Evolutionary conservation across 768 basidiomycete species (phyloP).

Genomic region (Boletus huronensis): DNA sequence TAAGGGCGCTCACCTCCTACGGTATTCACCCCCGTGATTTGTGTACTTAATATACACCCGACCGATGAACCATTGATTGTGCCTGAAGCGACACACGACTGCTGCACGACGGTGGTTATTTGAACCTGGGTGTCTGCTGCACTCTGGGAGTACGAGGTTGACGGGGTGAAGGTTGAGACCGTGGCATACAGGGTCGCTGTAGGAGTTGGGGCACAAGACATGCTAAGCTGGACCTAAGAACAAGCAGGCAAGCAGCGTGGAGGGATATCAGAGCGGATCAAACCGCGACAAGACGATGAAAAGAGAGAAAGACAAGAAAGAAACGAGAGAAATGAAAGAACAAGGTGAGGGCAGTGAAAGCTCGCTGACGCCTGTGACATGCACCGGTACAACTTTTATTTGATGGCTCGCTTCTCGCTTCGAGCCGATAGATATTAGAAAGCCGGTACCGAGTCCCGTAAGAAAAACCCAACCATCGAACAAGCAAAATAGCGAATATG

Average conservation of each 20-base stretch:
- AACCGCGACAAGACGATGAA: neutral
- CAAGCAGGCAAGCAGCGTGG: neutral
- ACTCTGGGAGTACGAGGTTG: constrained; percentile 38
- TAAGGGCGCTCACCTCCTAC: constrained; percentile 32
- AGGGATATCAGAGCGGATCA: neutral
- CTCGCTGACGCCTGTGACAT: neutral
- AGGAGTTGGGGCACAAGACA: constrained; percentile 42
- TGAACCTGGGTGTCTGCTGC: constrained; percentile 30
- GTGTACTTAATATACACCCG: constrained; percentile 28
- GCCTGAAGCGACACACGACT: constrained; percentile 33
- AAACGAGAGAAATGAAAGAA: constrained; percentile 9
- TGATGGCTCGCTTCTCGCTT: no score
- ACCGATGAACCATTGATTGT: constrained; percentile 24
- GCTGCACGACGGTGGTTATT: constrained; percentile 32
- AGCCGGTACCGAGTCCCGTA: no score
- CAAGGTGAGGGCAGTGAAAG: neutral
- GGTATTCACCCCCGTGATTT: constrained; percentile 31
- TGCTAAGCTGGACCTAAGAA: constrained; percentile 3
- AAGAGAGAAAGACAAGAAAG: neutral
- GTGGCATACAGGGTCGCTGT: constrained; percentile 42
- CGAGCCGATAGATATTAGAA: no score
- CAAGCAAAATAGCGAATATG: neutral
- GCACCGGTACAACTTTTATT: no score
- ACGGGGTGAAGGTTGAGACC: constrained; percentile 33
- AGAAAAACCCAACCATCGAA: neutral